A percentile compares a stretch with the other conserved stretches of the same genome.
These are phyloP conservation scores for Punctularia strigosozonata DNA, from an alignment of 768 basidiomycete genomes.

Conservation along the genomic window DNA sequence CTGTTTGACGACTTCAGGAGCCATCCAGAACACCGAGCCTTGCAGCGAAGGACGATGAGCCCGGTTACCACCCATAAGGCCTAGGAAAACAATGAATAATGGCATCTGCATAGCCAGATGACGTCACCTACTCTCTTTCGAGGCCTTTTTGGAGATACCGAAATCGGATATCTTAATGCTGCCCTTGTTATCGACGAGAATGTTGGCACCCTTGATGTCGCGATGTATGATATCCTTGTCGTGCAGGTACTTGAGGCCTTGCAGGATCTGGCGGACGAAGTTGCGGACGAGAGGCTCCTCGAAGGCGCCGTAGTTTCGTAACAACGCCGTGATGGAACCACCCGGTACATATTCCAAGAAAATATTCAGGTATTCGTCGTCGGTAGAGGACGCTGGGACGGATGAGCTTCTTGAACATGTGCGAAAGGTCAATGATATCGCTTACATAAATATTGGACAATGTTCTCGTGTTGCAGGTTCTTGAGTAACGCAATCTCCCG, in stretches of 20 bases:
- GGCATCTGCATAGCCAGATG: not conserved
- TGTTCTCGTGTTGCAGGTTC: conserved; percentile 88
- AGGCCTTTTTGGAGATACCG: conserved; percentile 94
- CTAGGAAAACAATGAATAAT: conserved; percentile 10
- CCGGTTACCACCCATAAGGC: conserved; percentile 46
- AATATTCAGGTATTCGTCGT: conserved; percentile 86
- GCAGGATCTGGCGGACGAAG: conserved; percentile 85
- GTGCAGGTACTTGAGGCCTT: conserved; percentile 83
- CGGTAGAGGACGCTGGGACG: conserved; percentile 80
- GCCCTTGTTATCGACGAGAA: conserved; percentile 95
- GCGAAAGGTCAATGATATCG: conserved; percentile 6
- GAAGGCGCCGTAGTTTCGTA: conserved; percentile 89
- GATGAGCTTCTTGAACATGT: conserved; percentile 1
- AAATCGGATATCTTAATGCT: conserved; percentile 97
- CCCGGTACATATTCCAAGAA: conserved; percentile 97
- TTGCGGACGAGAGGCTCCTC: conserved; percentile 87
- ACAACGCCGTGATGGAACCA: conserved; percentile 81
- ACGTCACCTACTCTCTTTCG: conserved; percentile 81
- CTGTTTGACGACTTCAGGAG: conserved; percentile 96
- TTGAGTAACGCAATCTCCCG: conserved; percentile 91
- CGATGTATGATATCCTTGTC: conserved; percentile 92
- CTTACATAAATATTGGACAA: conserved; percentile 96
- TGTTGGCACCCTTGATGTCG: conserved; percentile 98
- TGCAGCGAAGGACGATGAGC: conserved; percentile 88
- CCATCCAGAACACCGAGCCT: conserved; percentile 99